A percentile compares a stretch with the other conserved stretches of the same genome.
phyloP scores from a whole-genome alignment of 441 rosid genomes.

The Macaranga tanarius region DNA sequence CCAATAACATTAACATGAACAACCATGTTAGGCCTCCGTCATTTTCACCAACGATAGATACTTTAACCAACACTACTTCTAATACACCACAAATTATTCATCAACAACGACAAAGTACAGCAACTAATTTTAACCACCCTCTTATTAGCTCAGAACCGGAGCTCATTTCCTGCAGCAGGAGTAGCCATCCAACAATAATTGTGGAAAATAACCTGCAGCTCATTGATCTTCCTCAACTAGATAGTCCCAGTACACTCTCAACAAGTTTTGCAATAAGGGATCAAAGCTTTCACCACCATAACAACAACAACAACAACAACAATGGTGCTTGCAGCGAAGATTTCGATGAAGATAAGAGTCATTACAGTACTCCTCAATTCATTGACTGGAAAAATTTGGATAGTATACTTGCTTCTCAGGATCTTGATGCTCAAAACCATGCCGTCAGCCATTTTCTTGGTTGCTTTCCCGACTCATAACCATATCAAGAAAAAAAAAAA shows the following conservation, averaged over 20 bases:
- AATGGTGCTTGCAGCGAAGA: slow-evolving; percentile 25
- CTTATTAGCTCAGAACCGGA: slow-evolving; percentile 23
- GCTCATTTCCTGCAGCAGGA: slow-evolving; percentile 18
- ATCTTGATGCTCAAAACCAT: slow-evolving; percentile 31
- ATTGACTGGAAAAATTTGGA: slow-evolving; percentile 73
- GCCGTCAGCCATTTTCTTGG: slow-evolving; percentile 44
- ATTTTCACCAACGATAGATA: slow-evolving; percentile 26
- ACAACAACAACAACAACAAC: not conserved
- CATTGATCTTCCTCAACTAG: slow-evolving; percentile 63
- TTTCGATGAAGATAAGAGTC: slow-evolving; percentile 47
- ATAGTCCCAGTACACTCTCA: slow-evolving; percentile 56
- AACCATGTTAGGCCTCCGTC: slow-evolving; percentile 31
- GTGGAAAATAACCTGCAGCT: slow-evolving; percentile 36
- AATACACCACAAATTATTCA: slow-evolving; percentile 13
- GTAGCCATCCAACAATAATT: slow-evolving; percentile 13
- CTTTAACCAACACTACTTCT: slow-evolving; percentile 11
- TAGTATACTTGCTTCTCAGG: slow-evolving; percentile 48
- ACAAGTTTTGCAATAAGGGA: slow-evolving; percentile 46
- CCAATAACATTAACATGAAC: slow-evolving; percentile 26
- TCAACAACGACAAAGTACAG: slow-evolving; percentile 33
- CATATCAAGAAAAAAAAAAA: not conserved
- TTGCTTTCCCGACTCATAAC: slow-evolving; percentile 58
- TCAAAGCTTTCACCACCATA: slow-evolving; percentile 12
- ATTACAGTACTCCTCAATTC: slow-evolving; percentile 31
- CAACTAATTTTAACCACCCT: slow-evolving; percentile 22